These are phyloP conservation scores for Jackrogersella multiformis DNA, from an alignment of 495 filamentous ascomycete species.

Conservation along the genomic window DNA sequence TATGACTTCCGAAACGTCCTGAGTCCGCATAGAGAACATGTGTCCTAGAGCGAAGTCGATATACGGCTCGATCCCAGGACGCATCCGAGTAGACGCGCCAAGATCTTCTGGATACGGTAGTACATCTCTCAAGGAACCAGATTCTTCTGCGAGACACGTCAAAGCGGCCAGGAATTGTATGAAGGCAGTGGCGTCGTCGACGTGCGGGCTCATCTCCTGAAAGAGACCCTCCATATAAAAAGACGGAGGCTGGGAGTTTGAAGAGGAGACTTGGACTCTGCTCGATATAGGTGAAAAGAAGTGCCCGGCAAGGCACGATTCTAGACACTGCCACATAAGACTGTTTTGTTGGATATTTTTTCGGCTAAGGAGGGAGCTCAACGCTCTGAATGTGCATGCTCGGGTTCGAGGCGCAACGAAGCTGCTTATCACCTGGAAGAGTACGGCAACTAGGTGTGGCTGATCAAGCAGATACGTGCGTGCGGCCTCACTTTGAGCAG, in stretches of 20 bases:
- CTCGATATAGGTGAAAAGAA: conserved; percentile 49
- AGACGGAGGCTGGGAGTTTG: conserved; percentile 42
- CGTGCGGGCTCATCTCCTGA: conserved; percentile 70
- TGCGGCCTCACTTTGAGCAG: conserved; percentile 70
- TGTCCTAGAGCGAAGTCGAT: conserved; percentile 86
- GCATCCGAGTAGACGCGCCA: conserved; percentile 77
- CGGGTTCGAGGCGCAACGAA: conserved; percentile 76
- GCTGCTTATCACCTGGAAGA: conserved; percentile 75
- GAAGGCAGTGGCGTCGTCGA: conserved; percentile 85
- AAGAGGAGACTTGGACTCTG: conserved; percentile 28
- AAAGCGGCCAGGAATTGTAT: conserved; percentile 75
- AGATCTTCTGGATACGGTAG: conserved; percentile 88
- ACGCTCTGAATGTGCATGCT: conserved; percentile 75
- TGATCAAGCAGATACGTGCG: conserved; percentile 74
- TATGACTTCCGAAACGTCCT: conserved; percentile 65
- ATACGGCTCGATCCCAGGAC: conserved; percentile 87
- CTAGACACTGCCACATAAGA: conserved; percentile 73
- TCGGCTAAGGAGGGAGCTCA: conserved; percentile 72
- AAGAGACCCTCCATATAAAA: conserved; percentile 63
- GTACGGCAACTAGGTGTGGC: conserved; percentile 66
- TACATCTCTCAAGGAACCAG: conserved; percentile 69
- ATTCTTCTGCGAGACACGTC: conserved; percentile 66
- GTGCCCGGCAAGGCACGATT: conserved; percentile 73
- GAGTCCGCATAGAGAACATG: conserved; percentile 70
- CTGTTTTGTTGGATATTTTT: conserved; percentile 68